Evolutionary conservation across 2,329 filamentous ascomycete genomes (phyloP).

Genomic region (Fusarium ramigenum): DNA sequence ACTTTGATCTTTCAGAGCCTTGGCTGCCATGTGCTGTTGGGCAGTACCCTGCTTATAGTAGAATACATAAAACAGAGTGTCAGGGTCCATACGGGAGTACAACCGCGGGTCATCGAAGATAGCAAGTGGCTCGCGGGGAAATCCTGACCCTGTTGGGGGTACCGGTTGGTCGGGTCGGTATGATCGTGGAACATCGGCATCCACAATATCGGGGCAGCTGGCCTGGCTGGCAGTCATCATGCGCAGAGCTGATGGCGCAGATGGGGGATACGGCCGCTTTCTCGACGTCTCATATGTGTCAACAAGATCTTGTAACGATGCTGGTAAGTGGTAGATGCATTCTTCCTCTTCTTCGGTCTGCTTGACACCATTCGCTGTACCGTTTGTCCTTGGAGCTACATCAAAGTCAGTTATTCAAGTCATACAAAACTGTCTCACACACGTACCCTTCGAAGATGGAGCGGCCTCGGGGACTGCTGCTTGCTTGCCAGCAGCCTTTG

Average conservation of each 20-base stretch:
- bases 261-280: constrained; percentile 69
- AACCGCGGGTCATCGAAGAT: constrained; percentile 92
- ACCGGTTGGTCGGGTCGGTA: constrained; percentile 87
- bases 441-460: constrained; percentile 57
- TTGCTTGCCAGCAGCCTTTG: constrained; percentile 58
- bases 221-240: constrained; percentile 80
- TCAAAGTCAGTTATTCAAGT: constrained; percentile 13
- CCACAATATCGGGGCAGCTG: constrained; percentile 76
- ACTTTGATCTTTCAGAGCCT: constrained; percentile 97
- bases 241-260: constrained; percentile 73
- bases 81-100: constrained; percentile 90
- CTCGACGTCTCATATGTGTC: constrained; percentile 90
- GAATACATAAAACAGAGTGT: constrained; percentile 98
- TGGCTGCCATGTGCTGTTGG: constrained; percentile 94
- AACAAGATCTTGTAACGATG: constrained; percentile 87
- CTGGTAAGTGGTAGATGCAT: constrained; percentile 91
- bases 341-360: constrained; percentile 67
- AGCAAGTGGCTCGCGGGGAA: constrained; percentile 89
- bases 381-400: constrained; percentile 59
- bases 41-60: constrained; percentile 98
- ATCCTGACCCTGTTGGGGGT: constrained; percentile 78
- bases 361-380: constrained; percentile 62
- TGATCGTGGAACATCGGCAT: constrained; percentile 83
- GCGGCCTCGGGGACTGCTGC: constrained; percentile 52
- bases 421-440: background rate